Base-by-base conservation (phyloP, 2,329 filamentous ascomycete genomes). In the Aspergillus udagawae region DNA sequence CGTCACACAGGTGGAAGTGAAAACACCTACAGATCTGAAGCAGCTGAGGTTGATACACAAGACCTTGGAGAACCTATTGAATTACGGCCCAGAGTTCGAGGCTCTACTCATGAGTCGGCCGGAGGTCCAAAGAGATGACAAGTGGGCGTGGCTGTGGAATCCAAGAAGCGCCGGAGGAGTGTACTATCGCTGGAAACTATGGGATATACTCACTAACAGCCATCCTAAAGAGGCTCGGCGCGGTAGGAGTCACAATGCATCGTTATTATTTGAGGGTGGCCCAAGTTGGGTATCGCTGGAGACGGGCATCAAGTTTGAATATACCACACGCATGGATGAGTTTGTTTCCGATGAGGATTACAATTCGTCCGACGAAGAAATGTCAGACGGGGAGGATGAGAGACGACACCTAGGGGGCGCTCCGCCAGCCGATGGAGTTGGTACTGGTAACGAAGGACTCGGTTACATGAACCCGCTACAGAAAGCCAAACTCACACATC, bases 101-200 rank as follows among this genome's bases (percentile, higher is more conserved):
- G 92, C 92, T 4, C 79, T 96, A 2, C 82, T 99, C 6, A 97
- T 97, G 94, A 88, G 87, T 51, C 82, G 90, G 20, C 85, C 89
- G 0, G 86, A 92, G 54, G 89, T 97, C 1, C 91, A 96, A 70
- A 83, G 82, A 44, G 90, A 96, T 58, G 90, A 96, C 72, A 92
- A 88, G 63, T 97, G 93, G 86, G 89, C 92, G 0, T 99, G 92
- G 90, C 80, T 99, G 4, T 99, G 91, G 87, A 89, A 97, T 71
- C 83, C 92, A 21, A 83, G 87, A 63, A 92, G 87, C 67, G 80
- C 82, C 60, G 92, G 86, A 27, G 93, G 89, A 17, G 84, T 95
- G 17, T 99, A 92, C 83, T 97, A 97, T 73, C 86, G 94, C 47
- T 97, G 91, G 89, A 86, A 91, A 48, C 70, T 97, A 48, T 97